Evolutionary conservation across 352 stramenopile genomes (phyloP), one percentile per base, ranked within the genome.

Genomic region (Phytophthora citrophthora): DNA sequence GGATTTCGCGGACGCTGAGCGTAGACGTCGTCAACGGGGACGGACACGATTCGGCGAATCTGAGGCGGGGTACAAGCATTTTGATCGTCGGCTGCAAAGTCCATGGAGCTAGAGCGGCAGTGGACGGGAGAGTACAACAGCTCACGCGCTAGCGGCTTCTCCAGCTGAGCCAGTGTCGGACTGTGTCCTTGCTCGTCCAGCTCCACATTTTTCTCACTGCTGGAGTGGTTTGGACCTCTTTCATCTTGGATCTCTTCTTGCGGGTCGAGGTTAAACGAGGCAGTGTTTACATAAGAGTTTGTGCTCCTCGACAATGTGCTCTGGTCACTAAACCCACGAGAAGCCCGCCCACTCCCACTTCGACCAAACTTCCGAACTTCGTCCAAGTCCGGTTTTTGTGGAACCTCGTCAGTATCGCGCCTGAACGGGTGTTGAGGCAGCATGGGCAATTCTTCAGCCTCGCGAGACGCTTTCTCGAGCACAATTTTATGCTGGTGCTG

Each of bases 361-460:
- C 49, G 41, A 57, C 61, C 32, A n/a, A 74, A 47, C 44, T 68
- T 70, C 58, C 66, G 36, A 43, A 50, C 52, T 63, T 62, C 50
- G 45, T 70, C 50, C 48, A 64, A 11, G 55, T 61, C 52, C 11
- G 45, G 13, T 27, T 68, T 73, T 51, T 55, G 41, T 48, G n/a
- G 24, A 68, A 79, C 15, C 43, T 34, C 52, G 13, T 76, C 50
- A 6, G 64, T 43, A 8, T 88, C 69, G 2, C 76, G 51, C 26
- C 68, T 81, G 43, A 77, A 63, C 4, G 73, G 48, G 32, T 87
- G 69, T 49, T 86, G 77, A 7, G 76, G 83, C 16, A 81, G 67
- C 49, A 87, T 87, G 18, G 77, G 48, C n/a, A 78, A 74, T 54
- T 83, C 72, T 5, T 87, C 77, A 27, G 68, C 60, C 10, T 82